phyloP scores from a whole-genome alignment of 2,329 filamentous ascomycete genomes.

The Zelopaecilomyces penicillatus region DNA sequence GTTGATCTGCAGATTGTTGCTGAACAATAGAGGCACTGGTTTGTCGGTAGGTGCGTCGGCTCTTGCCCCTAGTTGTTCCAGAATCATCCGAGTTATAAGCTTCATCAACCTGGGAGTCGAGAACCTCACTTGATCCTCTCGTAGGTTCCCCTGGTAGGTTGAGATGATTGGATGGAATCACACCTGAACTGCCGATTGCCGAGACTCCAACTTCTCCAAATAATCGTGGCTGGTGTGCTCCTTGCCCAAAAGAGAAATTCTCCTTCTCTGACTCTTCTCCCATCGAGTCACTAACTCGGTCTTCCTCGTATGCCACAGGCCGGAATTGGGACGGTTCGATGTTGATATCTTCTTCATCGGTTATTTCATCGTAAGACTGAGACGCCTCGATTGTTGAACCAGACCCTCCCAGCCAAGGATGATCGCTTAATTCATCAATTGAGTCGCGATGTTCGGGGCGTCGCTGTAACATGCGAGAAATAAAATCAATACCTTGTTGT shows the following conservation, averaged over 20 bases:
- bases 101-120: slow-evolving; percentile 34
- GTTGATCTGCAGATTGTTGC: slow-evolving; percentile 37
- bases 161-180: slow-evolving; percentile 38
- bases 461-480: slow-evolving; percentile 71
- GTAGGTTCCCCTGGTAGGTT: slow-evolving; percentile 33
- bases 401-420: slow-evolving; percentile 59
- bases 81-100: slow-evolving; percentile 37
- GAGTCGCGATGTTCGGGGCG: slow-evolving; percentile 71
- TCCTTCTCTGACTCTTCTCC: slow-evolving; percentile 72
- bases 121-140: slow-evolving; percentile 31
- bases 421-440: slow-evolving; percentile 58
- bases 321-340: slow-evolving; percentile 51
- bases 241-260: slow-evolving; percentile 59
- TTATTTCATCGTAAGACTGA: slow-evolving; percentile 52
- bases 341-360: slow-evolving; percentile 51
- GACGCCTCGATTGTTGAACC: slow-evolving; percentile 23
- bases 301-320: slow-evolving; percentile 19
- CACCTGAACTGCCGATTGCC: slow-evolving; percentile 45
- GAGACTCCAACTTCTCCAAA: slow-evolving; percentile 50
- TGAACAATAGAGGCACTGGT: slow-evolving; percentile 31
- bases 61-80: slow-evolving; percentile 18
- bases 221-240: slow-evolving; percentile 30
- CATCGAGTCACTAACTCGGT: slow-evolving; percentile 34
- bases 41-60: slow-evolving; percentile 15
- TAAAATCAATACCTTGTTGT: slow-evolving; percentile 60